These are phyloP conservation scores for Citrus sinensis DNA, from an alignment of 345 rosid species.

Conservation along the genomic window DNA sequence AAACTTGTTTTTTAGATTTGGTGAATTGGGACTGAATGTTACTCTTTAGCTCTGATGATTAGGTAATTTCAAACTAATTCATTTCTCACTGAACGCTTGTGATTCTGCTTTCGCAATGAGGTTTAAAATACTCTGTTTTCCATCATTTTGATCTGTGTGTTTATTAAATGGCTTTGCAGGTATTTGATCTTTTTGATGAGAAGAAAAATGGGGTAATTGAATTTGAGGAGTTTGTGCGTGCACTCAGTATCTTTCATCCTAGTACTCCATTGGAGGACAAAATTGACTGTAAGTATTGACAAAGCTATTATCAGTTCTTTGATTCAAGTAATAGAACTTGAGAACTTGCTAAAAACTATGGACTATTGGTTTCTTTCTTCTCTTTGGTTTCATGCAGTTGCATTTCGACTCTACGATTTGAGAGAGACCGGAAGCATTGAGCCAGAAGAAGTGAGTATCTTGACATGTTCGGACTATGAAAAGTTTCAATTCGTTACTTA, in stretches of 20 bases:
- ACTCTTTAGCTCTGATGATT: background rate
- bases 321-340: background rate
- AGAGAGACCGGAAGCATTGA: constrained; percentile 36
- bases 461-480: background rate
- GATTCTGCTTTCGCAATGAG: background rate
- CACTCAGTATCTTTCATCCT: constrained; percentile 36
- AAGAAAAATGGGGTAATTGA: constrained; percentile 36
- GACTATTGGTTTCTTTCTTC: background rate
- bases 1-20: background rate
- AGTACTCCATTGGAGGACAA: constrained; percentile 26
- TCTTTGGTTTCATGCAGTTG: constrained; percentile 27
- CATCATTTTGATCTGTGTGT: background rate
- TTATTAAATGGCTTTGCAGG: constrained; percentile 12
- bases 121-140: background rate
- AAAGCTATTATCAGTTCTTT: background rate
- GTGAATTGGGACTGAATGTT: background rate
- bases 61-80: background rate
- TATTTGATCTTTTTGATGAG: constrained; percentile 37
- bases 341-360: background rate
- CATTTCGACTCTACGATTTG: constrained; percentile 41
- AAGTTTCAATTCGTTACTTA: background rate
- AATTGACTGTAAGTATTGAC: constrained; percentile 29
- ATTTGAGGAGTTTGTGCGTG: constrained; percentile 34
- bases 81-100: background rate
- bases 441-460: constrained; percentile 35